These are phyloP conservation scores for Apiotrichum sp. DNA, from an alignment of 1,284 basidiomycete genomes.

Conservation along the genomic window DNA sequence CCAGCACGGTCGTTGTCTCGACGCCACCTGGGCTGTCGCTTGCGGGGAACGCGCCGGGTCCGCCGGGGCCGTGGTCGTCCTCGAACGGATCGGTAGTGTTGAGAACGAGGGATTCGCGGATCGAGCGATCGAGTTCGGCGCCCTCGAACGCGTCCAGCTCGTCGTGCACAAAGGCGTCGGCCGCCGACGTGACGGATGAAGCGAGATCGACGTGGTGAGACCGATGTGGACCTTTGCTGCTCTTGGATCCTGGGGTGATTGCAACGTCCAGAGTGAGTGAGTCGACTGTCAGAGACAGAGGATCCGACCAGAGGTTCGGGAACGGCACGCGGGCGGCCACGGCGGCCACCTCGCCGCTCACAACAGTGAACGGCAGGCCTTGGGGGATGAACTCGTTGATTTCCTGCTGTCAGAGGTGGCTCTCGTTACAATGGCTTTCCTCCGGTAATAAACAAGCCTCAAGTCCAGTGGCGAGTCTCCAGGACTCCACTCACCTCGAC, in stretches of 20 bases:
- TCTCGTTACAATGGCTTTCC: slow-evolving; percentile 3
- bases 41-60: slow-evolving; percentile 38
- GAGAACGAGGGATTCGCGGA: slow-evolving; percentile 46
- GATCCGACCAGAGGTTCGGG: slow-evolving; percentile 43
- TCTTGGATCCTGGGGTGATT: slow-evolving; percentile 54
- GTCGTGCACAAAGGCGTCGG: slow-evolving; percentile 76
- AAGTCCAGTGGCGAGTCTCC: too few species aligned
- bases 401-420: slow-evolving; percentile 53
- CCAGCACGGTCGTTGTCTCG: slow-evolving; percentile 67
- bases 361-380: slow-evolving; percentile 62
- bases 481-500: slow-evolving; percentile 54
- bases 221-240: neutral
- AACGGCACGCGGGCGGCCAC: slow-evolving; percentile 58
- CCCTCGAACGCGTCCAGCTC: slow-evolving; percentile 69
- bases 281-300: slow-evolving; percentile 50
- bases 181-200: slow-evolving; percentile 69
- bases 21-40: slow-evolving; percentile 6
- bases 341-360: slow-evolving; percentile 64
- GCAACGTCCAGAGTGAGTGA: slow-evolving; percentile 64
- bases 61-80: slow-evolving; percentile 30
- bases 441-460: too few species aligned
- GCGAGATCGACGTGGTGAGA: slow-evolving; percentile 54
- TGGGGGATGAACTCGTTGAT: slow-evolving; percentile 65
- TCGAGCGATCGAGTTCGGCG: slow-evolving; percentile 62
- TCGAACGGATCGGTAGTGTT: slow-evolving; percentile 35